These are phyloP conservation scores for Trametes pubescens DNA, from an alignment of 1,284 basidiomycete species.

Conservation along the genomic window DNA sequence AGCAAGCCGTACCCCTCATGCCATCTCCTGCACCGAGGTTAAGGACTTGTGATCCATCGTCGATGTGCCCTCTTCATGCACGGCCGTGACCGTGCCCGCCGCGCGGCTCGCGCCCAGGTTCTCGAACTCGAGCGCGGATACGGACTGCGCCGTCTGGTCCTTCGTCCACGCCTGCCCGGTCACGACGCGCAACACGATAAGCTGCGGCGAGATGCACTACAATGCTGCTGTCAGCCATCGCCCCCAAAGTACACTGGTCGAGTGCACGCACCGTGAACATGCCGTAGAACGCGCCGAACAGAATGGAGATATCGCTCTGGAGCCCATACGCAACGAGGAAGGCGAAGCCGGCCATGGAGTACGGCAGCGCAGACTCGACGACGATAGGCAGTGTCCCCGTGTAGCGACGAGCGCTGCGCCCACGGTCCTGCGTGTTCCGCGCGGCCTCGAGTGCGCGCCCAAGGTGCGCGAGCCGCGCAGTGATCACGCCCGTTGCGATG, in stretches of 20 bases:
- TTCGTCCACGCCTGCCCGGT: constrained; percentile 42
- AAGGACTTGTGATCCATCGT: constrained; percentile 19
- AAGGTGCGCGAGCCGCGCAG: constrained; percentile 21
- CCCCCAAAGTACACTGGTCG: no score
- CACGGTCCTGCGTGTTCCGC: constrained; percentile 13
- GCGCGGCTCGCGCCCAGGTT: constrained; percentile 7
- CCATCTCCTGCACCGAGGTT: constrained; percentile 8
- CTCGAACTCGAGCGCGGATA: constrained; percentile 20
- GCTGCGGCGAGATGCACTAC: constrained; percentile 43
- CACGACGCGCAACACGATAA: constrained; percentile 44
- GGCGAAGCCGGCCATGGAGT: constrained; percentile 26
- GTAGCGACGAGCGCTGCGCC: constrained; percentile 13
- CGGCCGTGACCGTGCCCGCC: neutral
- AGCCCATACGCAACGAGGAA: constrained; percentile 26
- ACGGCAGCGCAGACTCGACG: constrained; percentile 32
- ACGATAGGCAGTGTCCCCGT: constrained; percentile 22
- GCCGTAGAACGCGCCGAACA: constrained; percentile 29
- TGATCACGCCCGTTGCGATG: constrained; percentile 25
- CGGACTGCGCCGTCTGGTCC: constrained; percentile 15
- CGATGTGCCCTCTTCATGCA: constrained; percentile 1
- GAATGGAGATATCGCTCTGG: constrained; percentile 23
- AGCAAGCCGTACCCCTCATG: neutral
- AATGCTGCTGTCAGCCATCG: no score
- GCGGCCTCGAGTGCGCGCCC: constrained; percentile 18
- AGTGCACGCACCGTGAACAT: constrained; percentile 32